A percentile compares a stretch with the other conserved stretches of the same genome.
Conservation (phyloP, 257 asterid species). For the Gynochthodes officinalis region DNA sequence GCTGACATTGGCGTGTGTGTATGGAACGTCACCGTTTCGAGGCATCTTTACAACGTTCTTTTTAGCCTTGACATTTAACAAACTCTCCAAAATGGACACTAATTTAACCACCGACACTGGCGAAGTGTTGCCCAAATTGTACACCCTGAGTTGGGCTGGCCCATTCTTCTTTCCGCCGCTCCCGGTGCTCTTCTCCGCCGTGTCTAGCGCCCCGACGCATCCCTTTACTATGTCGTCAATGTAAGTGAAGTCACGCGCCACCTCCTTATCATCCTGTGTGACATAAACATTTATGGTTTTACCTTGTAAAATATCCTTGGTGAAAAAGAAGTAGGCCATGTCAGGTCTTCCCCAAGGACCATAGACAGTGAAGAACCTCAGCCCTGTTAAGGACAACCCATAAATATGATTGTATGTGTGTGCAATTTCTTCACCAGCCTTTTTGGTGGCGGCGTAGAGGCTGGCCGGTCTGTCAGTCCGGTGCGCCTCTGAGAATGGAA, state of each 20-base stretch:
- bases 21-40: slow-evolving; percentile 95
- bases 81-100: slow-evolving; percentile 68
- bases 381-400: slow-evolving; percentile 78
- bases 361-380: slow-evolving; percentile 85
- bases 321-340: slow-evolving; percentile 94
- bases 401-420: slow-evolving; percentile 86
- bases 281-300: slow-evolving; percentile 66
- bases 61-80: slow-evolving; percentile 62
- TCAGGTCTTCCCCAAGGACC: slow-evolving; percentile 99
- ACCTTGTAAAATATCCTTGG: slow-evolving; percentile 70
- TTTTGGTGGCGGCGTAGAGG: slow-evolving; percentile 89
- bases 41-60: slow-evolving; percentile 82
- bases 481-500: slow-evolving; percentile 72
- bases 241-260: slow-evolving; percentile 99
- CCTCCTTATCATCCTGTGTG: slow-evolving; percentile 70
- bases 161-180: slow-evolving; percentile 80
- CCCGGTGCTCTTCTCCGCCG: slow-evolving; percentile 98
- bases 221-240: slow-evolving; percentile 88
- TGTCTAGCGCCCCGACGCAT: slow-evolving; percentile 84
- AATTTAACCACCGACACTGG: slow-evolving; percentile 91
- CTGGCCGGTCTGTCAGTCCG: slow-evolving; percentile 90
- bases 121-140: slow-evolving; percentile 82
- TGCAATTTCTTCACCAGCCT: slow-evolving; percentile 93
- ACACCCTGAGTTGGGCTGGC: slow-evolving; percentile 88
- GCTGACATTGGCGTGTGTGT: slow-evolving; percentile 92